Evolutionary conservation across 805 yeast genomes (phyloP), one percentile per base, ranked within the genome.

Genomic region (Cyberlindnera subsufficiens): DNA sequence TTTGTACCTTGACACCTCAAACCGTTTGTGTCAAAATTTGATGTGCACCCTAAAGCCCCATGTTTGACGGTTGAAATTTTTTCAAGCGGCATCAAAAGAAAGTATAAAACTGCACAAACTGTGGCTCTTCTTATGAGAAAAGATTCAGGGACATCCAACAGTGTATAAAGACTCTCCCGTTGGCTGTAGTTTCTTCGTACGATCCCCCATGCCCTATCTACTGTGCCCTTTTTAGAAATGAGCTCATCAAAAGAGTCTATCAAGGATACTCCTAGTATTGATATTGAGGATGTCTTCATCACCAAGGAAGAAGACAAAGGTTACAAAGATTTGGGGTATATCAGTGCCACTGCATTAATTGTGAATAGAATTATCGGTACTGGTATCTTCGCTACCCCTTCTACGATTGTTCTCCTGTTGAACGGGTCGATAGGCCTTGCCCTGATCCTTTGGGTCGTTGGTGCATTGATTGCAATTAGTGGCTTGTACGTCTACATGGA

Each of bases 401-500:
- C 81, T 4, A 68, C 78, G 2, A 72, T 83, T 44, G 70, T 65
- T 49, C 49, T 60, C 2, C 52, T 70, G 36, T 55, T 64, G 45
- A 62, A 80, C 15, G 90, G 90, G 2, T 80, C 88, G 15, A 84
- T 85, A 7, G 95, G 95, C 18, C 63, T 84, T 27, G 64, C 87
- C 3, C 64, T 86, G 44, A 68, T 86, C 50, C 69, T 86, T 61
- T 86, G 93, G 91, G 75, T 75, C 22, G 79, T 78, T 14, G 95
- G 95, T 37, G 74, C 86, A 7, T 49, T 81, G 30, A 85, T 85
- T 50, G 84, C 91, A 4, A 63, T 75, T 9, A 61, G 78, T 30
- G 84, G 84, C 30, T 61, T 82, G 52, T 72, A 77, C 55, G 87
- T 82, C 3, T 86, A 85, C 61, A 77, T 85, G 79, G 93, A 85